Percentiles rank a stretch among this genome's conserved stretches.
These are phyloP conservation scores for Datura wrightii DNA, from an alignment of 257 asterid species.

Conservation along the genomic window DNA sequence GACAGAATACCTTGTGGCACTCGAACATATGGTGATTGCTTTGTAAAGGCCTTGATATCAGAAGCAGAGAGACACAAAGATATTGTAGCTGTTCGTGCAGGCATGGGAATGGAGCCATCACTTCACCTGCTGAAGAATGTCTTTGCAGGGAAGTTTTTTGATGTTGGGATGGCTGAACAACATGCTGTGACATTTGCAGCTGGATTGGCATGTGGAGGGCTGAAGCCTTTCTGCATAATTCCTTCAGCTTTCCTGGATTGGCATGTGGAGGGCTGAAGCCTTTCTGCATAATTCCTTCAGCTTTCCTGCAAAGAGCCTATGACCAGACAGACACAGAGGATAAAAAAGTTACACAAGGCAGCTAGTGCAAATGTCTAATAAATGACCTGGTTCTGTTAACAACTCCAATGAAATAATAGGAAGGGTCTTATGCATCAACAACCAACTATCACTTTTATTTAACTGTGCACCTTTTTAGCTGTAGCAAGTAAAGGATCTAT, in stretches of 20 bases:
- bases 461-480: conserved; percentile 7
- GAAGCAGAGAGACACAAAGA: conserved; percentile 72
- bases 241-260: conserved; percentile 88
- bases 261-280: conserved; percentile 89
- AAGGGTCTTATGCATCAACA: background rate
- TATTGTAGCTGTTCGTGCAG: conserved; percentile 87
- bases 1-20: conserved; percentile 44
- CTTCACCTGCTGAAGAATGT: conserved; percentile 59
- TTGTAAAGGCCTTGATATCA: conserved; percentile 68
- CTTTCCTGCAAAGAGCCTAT: conserved; percentile 88
- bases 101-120: conserved; percentile 85
- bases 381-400: background rate
- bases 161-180: conserved; percentile 98
- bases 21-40: conserved; percentile 67
- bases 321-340: conserved; percentile 48
- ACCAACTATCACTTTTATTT: conserved; percentile 17
- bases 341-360: conserved; percentile 8
- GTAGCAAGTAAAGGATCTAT: conserved; percentile 11
- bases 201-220: conserved; percentile 80
- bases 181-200: conserved; percentile 94
- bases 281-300: conserved; percentile 82
- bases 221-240: conserved; percentile 89
- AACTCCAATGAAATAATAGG: background rate
- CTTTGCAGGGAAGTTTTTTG: conserved; percentile 66
- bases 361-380: conserved; percentile 19